phyloP scores from a whole-genome alignment of 1,284 basidiomycete genomes.

The Ustilago sp. region DNA sequence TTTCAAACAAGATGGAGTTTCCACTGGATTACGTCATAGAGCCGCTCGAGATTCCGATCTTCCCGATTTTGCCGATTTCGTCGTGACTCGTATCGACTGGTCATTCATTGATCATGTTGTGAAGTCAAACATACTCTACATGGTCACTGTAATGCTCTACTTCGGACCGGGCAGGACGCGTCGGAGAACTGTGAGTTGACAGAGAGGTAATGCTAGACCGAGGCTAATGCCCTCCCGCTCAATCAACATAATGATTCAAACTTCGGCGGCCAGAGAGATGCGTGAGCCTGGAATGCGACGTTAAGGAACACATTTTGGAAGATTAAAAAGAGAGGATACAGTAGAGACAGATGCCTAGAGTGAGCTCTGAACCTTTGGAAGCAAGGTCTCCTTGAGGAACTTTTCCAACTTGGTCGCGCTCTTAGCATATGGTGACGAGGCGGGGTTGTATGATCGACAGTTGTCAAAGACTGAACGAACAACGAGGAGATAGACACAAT shows the following conservation, averaged over 20 bases:
- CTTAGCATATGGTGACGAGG: slow-evolving; percentile 85
- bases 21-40: neutral
- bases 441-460: slow-evolving; percentile 88
- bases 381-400: slow-evolving; percentile 67
- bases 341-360: slow-evolving; percentile 12
- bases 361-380: slow-evolving; percentile 53
- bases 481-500: slow-evolving; percentile 5
- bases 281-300: no score
- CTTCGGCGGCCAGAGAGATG: no score
- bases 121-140: no score
- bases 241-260: no score
- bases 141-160: no score
- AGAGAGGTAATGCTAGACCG: no score
- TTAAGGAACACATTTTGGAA: neutral
- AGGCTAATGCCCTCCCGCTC: no score
- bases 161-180: no score
- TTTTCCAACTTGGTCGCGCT: slow-evolving; percentile 84
- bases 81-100: no score
- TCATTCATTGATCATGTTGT: no score
- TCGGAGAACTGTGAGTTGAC: no score
- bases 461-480: slow-evolving; percentile 80
- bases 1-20: neutral
- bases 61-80: no score
- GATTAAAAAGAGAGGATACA: neutral
- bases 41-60: neutral